Evolutionary conservation across 495 filamentous ascomycete genomes (phyloP), one percentile per base, ranked within the genome.

Genomic region (Polyplosphaeria fusca): DNA sequence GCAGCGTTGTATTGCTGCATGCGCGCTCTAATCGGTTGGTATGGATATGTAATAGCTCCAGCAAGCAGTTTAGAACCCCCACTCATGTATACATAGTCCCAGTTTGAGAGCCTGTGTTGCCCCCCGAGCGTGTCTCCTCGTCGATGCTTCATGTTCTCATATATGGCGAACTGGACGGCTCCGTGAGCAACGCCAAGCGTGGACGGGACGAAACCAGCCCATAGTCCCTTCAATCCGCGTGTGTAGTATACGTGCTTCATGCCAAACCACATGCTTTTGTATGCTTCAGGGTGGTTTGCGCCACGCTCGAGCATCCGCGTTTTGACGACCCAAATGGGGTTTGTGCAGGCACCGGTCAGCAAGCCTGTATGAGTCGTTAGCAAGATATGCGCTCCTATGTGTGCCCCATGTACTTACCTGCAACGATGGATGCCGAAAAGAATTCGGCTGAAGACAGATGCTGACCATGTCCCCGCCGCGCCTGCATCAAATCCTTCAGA

Each of bases 311-410:
- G 76, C 92, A 99, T 97, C 46, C 93, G 88, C 2, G 93, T 99
- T 71, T 97, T 97, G 68, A 99, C 81, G 4, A 99, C 93, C 93
- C 93, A 99, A 66, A 99, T 86, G 3, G 93, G 93, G 68, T 99
- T 99, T 44, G 94, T 97, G 57, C 87, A 74, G 23, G 91, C 68
- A 30, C 89, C 86, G 4, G 89, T 92, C 18, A 87, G 64, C 26
- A 78, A 67, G n/a, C 83, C 83, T 82, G 45, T 25, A 25, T 12
- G 4, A 24, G 44, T 30, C 16, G 39, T 61, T 57, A 55, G 50
- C 18, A 48, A 22, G 5, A 7, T 14, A 35, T 35, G 30, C 14
- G 9, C 30, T 25, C 3, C 16, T 2, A 4, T 25, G 1, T 4
- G 12, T 16, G n/a, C 41, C 22, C 20, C 32, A 22, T 14, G 13